phyloP scores from a whole-genome alignment of 148 eudicot species.

The Diospyros lotus region DNA sequence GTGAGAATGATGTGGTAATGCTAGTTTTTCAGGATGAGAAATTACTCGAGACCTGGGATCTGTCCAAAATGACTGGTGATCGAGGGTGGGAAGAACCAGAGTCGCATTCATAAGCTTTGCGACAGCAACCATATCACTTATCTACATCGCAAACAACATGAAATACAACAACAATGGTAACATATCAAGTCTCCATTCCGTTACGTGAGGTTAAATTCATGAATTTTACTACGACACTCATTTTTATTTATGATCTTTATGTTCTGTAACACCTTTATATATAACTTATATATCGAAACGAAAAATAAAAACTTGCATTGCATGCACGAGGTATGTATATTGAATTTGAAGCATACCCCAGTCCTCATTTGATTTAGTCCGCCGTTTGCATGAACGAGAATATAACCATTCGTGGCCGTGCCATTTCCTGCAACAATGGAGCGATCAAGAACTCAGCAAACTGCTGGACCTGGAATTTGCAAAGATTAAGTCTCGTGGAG shows the following conservation, averaged over 20 bases:
- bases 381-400: conserved; percentile 56
- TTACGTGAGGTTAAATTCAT: too few species aligned
- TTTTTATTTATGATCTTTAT: too few species aligned
- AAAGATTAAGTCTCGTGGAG: too few species aligned
- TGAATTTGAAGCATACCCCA: conserved; percentile 28
- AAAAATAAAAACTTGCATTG: not conserved
- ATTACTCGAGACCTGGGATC: conserved; percentile 35
- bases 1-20: not conserved
- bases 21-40: not conserved
- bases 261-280: too few species aligned
- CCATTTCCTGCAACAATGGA: conserved; percentile 15
- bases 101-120: conserved; percentile 51
- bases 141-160: conserved; percentile 22
- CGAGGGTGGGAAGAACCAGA: conserved; percentile 50
- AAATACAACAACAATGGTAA: not conserved
- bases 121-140: conserved; percentile 55
- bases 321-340: not conserved
- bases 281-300: not conserved
- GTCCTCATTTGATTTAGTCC: conserved; percentile 63
- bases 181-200: not conserved
- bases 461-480: too few species aligned
- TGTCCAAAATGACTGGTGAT: conserved; percentile 55
- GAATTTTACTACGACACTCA: too few species aligned
- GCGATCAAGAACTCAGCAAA: too few species aligned
- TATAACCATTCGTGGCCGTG: conserved; percentile 36